These are phyloP conservation scores for Aegilops speltoides DNA, from an alignment of 176 grass and related monocot genomes.

Conservation along the genomic window DNA sequence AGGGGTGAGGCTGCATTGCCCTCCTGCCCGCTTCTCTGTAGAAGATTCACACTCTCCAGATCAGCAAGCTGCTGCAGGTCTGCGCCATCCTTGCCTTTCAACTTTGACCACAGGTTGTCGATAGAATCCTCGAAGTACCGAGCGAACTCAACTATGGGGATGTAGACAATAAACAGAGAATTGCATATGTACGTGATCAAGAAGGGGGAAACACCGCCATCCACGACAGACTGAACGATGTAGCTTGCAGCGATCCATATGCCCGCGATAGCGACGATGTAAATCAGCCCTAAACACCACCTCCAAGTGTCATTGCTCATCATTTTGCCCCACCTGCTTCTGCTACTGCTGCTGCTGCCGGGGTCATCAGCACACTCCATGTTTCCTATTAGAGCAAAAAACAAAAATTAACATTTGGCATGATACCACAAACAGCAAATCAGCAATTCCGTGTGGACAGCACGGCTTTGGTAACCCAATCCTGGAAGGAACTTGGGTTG, in stretches of 20 bases:
- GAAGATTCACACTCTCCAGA: slow-evolving; percentile 92
- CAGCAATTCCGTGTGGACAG: background rate
- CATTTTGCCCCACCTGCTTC: slow-evolving; percentile 16
- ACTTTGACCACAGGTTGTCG: slow-evolving; percentile 44
- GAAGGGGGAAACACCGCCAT: slow-evolving; percentile 91
- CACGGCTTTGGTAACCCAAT: background rate
- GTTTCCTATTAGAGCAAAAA: slow-evolving; percentile 5
- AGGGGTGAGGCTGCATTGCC: slow-evolving; percentile 1
- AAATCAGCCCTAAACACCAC: slow-evolving; percentile 85
- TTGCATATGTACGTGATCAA: slow-evolving; percentile 97
- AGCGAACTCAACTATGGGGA: slow-evolving; percentile 79
- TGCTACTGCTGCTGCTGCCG: background rate
- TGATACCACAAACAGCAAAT: background rate
- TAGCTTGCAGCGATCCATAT: slow-evolving; percentile 99
- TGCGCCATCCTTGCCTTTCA: slow-evolving; percentile 48
- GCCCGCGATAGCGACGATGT: slow-evolving; percentile 75
- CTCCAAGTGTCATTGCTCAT: slow-evolving; percentile 50
- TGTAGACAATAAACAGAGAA: slow-evolving; percentile 88
- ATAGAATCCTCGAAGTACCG: slow-evolving; percentile 90
- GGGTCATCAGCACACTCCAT: slow-evolving; percentile 20
- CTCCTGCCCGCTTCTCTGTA: slow-evolving; percentile 47
- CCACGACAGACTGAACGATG: slow-evolving; percentile 97
- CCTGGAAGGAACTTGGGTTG: background rate
- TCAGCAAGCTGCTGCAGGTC: slow-evolving; percentile 35
- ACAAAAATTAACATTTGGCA: background rate